These are phyloP conservation scores for Solanum paucissectum DNA, from an alignment of 257 asterid genomes.

Conservation along the genomic window DNA sequence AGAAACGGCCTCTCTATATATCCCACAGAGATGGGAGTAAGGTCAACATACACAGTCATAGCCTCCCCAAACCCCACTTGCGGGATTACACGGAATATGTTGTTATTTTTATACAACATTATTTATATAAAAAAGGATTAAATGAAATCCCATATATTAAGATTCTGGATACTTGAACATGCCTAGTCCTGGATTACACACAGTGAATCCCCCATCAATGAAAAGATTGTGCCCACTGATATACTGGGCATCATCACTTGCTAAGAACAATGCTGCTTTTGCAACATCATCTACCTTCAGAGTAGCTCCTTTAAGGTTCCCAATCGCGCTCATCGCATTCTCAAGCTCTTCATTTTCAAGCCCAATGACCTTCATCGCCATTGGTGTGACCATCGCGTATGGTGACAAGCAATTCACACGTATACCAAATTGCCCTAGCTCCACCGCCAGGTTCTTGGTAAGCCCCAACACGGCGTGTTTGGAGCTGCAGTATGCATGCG, in stretches of 20 bases:
- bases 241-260: constrained; percentile 41
- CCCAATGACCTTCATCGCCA: constrained; percentile 14
- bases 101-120: background rate
- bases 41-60: background rate
- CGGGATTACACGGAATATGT: rapidly evolving
- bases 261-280: constrained; percentile 42
- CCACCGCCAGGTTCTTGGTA: constrained; percentile 33
- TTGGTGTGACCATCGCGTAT: constrained; percentile 19
- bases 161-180: constrained; percentile 17
- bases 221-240: constrained; percentile 50
- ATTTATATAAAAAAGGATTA: background rate
- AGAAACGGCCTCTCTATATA: background rate
- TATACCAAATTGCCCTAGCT: constrained; percentile 41
- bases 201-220: constrained; percentile 45
- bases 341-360: constrained; percentile 22
- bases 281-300: constrained; percentile 34
- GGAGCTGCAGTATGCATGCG: constrained; percentile 42
- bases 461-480: constrained; percentile 55
- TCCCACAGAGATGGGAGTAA: background rate
- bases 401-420: constrained; percentile 54
- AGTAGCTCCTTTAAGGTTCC: constrained; percentile 28
- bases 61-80: background rate
- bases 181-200: constrained; percentile 12
- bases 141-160: background rate
- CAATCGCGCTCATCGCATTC: background rate